Evolutionary conservation across 139 green algal genomes (phyloP).

Genomic region (Auxenochlorella protothecoides): DNA sequence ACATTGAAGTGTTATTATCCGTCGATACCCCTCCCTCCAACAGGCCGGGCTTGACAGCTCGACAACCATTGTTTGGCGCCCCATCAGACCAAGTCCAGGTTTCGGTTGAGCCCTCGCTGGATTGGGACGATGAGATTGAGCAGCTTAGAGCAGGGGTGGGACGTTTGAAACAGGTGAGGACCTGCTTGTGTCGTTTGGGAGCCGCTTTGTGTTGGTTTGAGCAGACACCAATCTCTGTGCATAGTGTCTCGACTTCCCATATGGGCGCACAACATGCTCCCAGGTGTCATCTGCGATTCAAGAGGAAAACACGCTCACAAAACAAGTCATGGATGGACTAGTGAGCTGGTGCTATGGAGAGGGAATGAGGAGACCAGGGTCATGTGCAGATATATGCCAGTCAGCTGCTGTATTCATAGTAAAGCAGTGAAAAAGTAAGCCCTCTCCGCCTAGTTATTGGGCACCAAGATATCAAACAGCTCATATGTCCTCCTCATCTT

Average conservation of each 20-base stretch:
- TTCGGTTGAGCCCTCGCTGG: slow-evolving; percentile 3
- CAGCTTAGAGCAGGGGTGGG: slow-evolving; percentile 13
- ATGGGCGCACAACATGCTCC: background rate
- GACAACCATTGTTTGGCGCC: background rate
- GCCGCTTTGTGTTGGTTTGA: background rate
- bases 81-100: background rate
- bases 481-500: background rate
- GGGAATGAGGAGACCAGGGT: too few relatives aligned
- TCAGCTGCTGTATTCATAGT: too few relatives aligned
- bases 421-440: too few relatives aligned
- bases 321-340: background rate
- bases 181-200: too few relatives aligned
- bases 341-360: background rate
- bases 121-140: slow-evolving; percentile 18
- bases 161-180: slow-evolving; percentile 15
- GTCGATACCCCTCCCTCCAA: background rate
- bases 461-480: background rate
- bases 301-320: background rate
- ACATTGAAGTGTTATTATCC: background rate
- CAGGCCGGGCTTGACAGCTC: background rate
- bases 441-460: too few relatives aligned
- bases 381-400: too few relatives aligned
- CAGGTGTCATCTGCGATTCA: slow-evolving; percentile 3
- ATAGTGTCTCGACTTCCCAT: background rate
- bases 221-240: background rate